These are phyloP conservation scores for Melastoma candidum DNA, from an alignment of 441 rosid species.

Conservation along the genomic window DNA sequence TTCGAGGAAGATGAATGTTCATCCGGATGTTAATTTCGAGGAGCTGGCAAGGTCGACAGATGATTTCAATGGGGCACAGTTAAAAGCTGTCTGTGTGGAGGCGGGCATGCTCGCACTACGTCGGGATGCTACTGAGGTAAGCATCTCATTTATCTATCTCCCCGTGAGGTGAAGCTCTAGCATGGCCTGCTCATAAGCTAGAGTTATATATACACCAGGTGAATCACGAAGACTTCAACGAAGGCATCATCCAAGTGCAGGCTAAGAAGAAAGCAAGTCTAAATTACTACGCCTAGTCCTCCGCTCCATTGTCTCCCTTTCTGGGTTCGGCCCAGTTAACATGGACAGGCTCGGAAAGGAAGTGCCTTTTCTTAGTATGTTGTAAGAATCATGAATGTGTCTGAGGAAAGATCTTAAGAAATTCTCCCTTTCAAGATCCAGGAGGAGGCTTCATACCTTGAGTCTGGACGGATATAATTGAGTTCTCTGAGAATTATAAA, in stretches of 20 bases:
- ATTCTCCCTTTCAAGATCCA: too few relatives aligned
- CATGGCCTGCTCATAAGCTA: too few relatives aligned
- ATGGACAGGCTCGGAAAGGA: too few relatives aligned
- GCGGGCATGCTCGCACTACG: conserved; percentile 99
- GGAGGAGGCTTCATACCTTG: too few relatives aligned
- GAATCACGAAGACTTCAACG: conserved; percentile 92
- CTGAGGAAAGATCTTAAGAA: too few relatives aligned
- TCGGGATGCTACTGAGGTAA: conserved; percentile 93
- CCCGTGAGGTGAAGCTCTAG: conserved; percentile 1
- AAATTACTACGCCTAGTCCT: conserved; percentile 64
- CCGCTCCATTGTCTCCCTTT: too few relatives aligned
- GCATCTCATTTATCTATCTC: not conserved
- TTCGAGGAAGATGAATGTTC: conserved; percentile 95
- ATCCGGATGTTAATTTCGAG: conserved; percentile 91
- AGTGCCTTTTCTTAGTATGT: too few relatives aligned
- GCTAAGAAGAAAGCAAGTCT: conserved; percentile 98
- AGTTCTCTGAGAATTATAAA: too few relatives aligned
- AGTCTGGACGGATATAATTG: too few relatives aligned
- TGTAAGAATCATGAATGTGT: too few relatives aligned
- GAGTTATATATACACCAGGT: conserved; percentile 28
- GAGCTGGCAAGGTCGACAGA: conserved; percentile 96
- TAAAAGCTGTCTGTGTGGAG: conserved; percentile 95
- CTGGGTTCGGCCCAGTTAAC: too few relatives aligned
- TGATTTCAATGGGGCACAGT: conserved; percentile 94
- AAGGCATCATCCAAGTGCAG: conserved; percentile 97